A percentile compares a stretch with the other conserved stretches of the same genome.
These are phyloP conservation scores for Lactarius psammicola DNA, from an alignment of 768 basidiomycete species.

Conservation along the genomic window DNA sequence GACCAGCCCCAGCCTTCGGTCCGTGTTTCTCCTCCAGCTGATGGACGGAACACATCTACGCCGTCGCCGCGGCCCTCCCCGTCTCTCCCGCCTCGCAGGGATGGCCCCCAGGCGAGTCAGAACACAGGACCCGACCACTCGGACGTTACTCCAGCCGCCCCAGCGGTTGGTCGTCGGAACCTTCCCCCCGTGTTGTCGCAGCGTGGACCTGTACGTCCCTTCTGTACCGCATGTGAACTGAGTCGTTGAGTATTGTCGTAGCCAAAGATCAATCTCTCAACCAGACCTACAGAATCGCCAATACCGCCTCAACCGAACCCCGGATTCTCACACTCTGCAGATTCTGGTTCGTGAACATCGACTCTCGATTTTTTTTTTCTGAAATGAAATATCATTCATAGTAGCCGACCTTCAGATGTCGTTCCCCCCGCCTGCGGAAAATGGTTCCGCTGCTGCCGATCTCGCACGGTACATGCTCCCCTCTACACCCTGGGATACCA, in stretches of 20 bases:
- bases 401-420: conserved; percentile 35
- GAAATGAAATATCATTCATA: neutral
- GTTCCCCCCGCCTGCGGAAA: conserved; percentile 36
- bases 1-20: conserved; percentile 25
- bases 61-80: conserved; percentile 7
- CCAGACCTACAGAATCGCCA: conserved; percentile 11
- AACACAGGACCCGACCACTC: neutral
- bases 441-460: conserved; percentile 42
- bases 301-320: neutral
- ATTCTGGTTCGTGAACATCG: conserved; percentile 2
- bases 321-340: neutral
- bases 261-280: conserved; percentile 25
- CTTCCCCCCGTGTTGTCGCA: conserved; percentile 14
- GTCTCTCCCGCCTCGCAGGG: conserved; percentile 7
- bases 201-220: conserved; percentile 15
- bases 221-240: neutral
- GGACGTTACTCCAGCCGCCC: neutral
- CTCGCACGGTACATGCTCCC: conserved; percentile 47
- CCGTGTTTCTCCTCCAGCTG: conserved; percentile 8
- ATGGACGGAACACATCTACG: neutral
- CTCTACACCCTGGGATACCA: conserved; percentile 40
- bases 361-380: neutral
- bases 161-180: neutral
- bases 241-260: neutral
- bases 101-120: conserved; percentile 1